These are phyloP conservation scores for Tephrocybe rancida DNA, from an alignment of 768 basidiomycete genomes.

Conservation along the genomic window DNA sequence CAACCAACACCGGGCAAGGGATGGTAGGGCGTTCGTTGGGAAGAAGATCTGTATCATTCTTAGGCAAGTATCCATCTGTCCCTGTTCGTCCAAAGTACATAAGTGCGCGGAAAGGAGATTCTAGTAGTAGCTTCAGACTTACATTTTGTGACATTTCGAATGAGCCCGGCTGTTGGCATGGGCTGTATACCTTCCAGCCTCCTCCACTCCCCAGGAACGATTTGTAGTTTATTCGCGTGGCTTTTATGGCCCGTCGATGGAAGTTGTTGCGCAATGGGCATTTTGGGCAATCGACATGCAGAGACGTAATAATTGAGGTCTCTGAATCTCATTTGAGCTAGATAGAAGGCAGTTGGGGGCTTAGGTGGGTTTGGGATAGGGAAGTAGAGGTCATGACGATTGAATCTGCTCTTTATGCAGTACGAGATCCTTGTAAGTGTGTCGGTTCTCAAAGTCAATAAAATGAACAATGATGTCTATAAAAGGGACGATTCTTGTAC, in stretches of 20 bases:
- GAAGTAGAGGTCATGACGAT: not conserved
- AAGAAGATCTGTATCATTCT: not conserved
- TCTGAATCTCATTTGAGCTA: slow-evolving; percentile 34
- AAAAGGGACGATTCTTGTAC: not conserved
- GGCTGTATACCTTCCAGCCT: slow-evolving; percentile 50
- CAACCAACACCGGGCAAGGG: slow-evolving; percentile 41
- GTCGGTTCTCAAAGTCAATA: too few species aligned
- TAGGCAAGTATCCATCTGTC: too few species aligned
- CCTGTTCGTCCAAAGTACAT: not conserved
- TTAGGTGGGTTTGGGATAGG: too few species aligned
- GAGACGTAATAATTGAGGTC: slow-evolving; percentile 51
- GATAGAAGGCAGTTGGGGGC: not conserved
- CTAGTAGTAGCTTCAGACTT: too few species aligned
- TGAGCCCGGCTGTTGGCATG: slow-evolving; percentile 29
- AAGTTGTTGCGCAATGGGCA: slow-evolving; percentile 33
- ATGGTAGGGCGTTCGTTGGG: slow-evolving; percentile 44
- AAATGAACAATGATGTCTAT: not conserved
- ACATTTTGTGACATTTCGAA: slow-evolving; percentile 40
- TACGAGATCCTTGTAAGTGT: not conserved
- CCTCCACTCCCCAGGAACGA: slow-evolving; percentile 52
- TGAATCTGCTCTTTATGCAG: not conserved
- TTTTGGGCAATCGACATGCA: slow-evolving; percentile 45
- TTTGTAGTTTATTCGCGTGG: slow-evolving; percentile 43
- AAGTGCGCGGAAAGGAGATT: too few species aligned
- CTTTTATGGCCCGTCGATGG: slow-evolving; percentile 47